Evolutionary conservation across 2,329 filamentous ascomycete genomes (phyloP), one percentile per base, ranked within the genome.

Genomic region (Arthrobotrys pseudoclavata): DNA sequence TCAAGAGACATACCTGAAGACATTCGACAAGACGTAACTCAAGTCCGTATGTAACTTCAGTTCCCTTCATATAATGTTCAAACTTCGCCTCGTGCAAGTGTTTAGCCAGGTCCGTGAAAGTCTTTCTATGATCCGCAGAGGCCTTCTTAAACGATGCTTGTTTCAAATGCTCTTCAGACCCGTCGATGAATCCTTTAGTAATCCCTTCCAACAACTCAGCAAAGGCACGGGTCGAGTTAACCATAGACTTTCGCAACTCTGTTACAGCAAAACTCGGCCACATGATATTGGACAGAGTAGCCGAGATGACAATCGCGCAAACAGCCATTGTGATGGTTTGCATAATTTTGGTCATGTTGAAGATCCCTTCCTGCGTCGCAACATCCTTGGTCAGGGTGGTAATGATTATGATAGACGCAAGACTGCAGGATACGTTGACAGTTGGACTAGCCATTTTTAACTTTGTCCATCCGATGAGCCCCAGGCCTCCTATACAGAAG

Each of bases 1-100:
- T 48, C 31, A 78, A 66, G 67, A 12, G n/a, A 52, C 62, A 22
- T 69, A 76, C 71, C 57, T 76, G 93, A 81, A 98, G 89, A 80
- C 92, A 95, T 82, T 93, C 91, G 52, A 95, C 91, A 3, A 98
- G 87, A 24, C 88, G 90, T 79, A 91, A 91, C 81, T 97, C 92
- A 2, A 96, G 87, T 42, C 88, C 87, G 83, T 96, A 89, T 81
- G 90, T 86, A 63, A 85, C 85, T 82, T 91, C 89, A 0, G 87
- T 88, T 2, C 90, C 90, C 5, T 87, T 82, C 3, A 90, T 82
- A 79, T 87, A 90, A 80, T 91, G 88, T 82, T 91, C 90, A 61
- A 88, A 87, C 80, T 89, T 90, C 1, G 89, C 88, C 81, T 91
- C 90, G 78, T 86, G 86, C 4, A 91, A 83, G 78, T 90, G 86